Base-by-base conservation (phyloP, 2,329 filamentous ascomycete species). In the Xylariaceae sp. region DNA sequence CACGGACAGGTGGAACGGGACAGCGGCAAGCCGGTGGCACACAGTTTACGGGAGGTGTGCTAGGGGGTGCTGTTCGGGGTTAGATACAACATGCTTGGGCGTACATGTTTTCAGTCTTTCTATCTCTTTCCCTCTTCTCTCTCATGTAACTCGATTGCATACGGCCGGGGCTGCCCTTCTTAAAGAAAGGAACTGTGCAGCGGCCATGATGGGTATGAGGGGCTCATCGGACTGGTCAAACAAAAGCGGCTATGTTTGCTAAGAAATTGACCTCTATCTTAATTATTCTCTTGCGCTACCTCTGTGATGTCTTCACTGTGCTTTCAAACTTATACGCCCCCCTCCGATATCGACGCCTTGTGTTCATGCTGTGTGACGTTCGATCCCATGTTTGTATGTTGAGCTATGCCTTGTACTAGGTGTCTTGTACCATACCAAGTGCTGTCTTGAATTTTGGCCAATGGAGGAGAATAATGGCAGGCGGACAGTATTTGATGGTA, bases 41-140 rank as follows among this genome's bases (percentile, higher is more conserved):
- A 54, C 85, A 88, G 64, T 92, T 91, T 69, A 90, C 86, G 12
- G 87, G 87, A 52, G 87, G 87, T 67, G 87, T 86, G 50, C 71
- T 92, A 67, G 86, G 86, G 59, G 79, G 79, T 56, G 81, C 80
- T 43, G 79, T 85, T 52, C 72, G 81, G 59, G 79, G 77, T 66
- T 84, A 75, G 49, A 55, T 40, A 36, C 46, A 38, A 47, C 40
- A 40, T 36, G n/a, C n/a, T n/a, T 37, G 29, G 42, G 43, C 48
- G 54, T 50, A 45, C 48, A 29, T 52, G 29, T 49, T 55, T 47
- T 53, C 44, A 36, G 12, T 32, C 48, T 53, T 48, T 44, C 42
- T 52, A 40, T 61, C n/a, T n/a, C n/a, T n/a, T n/a, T n/a, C n/a
- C n/a, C n/a, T n/a, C n/a, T n/a, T n/a, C n/a, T n/a, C 52, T 56